Percentiles rank a stretch among this genome's conserved stretches.
These are phyloP conservation scores for Pluteus cervinus DNA, from an alignment of 768 basidiomycete species.

Conservation along the genomic window DNA sequence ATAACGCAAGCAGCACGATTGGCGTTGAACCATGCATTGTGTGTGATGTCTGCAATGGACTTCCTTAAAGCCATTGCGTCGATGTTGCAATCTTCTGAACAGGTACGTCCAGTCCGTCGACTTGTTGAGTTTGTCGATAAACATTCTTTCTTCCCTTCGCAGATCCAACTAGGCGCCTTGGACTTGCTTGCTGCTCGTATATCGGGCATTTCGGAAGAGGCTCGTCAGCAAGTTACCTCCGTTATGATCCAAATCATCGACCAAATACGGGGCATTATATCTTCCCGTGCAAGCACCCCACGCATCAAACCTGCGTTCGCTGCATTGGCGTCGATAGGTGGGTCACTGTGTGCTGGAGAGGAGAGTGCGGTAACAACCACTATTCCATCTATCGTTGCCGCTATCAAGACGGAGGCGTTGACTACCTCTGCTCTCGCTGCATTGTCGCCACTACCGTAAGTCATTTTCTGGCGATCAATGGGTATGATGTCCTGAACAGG, in stretches of 20 bases:
- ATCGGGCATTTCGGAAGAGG: constrained; percentile 46
- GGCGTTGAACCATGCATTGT: constrained; percentile 49
- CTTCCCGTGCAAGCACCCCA: constrained; percentile 30
- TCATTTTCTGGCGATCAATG: constrained; percentile 8
- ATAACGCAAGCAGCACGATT: constrained; percentile 41
- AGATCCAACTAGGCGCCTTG: constrained; percentile 68
- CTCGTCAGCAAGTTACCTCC: constrained; percentile 45
- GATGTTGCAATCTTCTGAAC: constrained; percentile 50
- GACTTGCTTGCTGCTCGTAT: constrained; percentile 65
- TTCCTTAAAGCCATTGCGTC: constrained; percentile 55
- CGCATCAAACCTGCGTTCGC: constrained; percentile 45
- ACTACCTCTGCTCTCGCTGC: constrained; percentile 43
- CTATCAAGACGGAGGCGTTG: constrained; percentile 33
- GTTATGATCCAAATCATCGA: constrained; percentile 49
- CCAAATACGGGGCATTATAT: constrained; percentile 42
- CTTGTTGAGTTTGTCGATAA: too few species aligned
- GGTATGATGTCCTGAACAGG: constrained; percentile 30
- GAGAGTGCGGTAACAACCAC: constrained; percentile 54
- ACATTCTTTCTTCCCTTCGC: constrained; percentile 8
- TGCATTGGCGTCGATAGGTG: constrained; percentile 55
- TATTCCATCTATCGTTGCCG: constrained; percentile 52
- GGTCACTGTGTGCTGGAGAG: constrained; percentile 58
- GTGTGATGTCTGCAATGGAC: constrained; percentile 61
- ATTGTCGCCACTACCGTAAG: constrained; percentile 58
- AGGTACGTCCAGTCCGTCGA: too few species aligned